Base-by-base conservation (phyloP, 139 green algal genomes). In the Chlorokybus atmophyticus region DNA sequence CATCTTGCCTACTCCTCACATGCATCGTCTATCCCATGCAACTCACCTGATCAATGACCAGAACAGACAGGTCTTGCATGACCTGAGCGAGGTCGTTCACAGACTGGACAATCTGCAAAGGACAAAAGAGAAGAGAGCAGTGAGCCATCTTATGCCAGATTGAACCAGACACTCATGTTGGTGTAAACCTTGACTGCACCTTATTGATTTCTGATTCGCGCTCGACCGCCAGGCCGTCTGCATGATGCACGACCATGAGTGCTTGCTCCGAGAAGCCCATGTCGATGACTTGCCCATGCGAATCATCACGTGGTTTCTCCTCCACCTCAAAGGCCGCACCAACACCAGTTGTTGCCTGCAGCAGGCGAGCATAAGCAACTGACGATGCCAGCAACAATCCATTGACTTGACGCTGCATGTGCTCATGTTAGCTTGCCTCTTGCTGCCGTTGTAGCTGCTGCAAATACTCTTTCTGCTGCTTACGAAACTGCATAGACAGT, bases 31-130 rank as follows among this genome's bases (percentile, higher is more conserved):
- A n/a, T n/a, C n/a, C n/a, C n/a, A n/a, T n/a, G n/a, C n/a, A n/a
- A n/a, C 35, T 44, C 14, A 44, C 35, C 35, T 66, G 59, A 57
- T 98, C 90, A 42, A 98, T 93, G n/a, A 98, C 89, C 27, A 98
- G 70, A 5, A 82, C 75, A 1, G 70, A 82, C 52, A 98, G 70
- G 65, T 98, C 90, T 39, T 85, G 79, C 90, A 98, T 98, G 70
- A 98, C 87, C 75, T 93, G 76, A 23, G 81, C 80, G 42, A 95
- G 70, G 55, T 93, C 85, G 48, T 82, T 72, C 49, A 93, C 83
- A 4, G 70, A 81, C 26, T 70, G 29, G 64, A 87, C 30, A 28
- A 95, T 88, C 60, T 68, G 60, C 2, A 41, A 44, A 14, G 10
- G 14, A 44, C 35, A 14, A 44, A 10, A 44, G 14, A 14, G 35